Conservation (phyloP, 179 eudicot species). For the Sideroxylon spinosum region DNA sequence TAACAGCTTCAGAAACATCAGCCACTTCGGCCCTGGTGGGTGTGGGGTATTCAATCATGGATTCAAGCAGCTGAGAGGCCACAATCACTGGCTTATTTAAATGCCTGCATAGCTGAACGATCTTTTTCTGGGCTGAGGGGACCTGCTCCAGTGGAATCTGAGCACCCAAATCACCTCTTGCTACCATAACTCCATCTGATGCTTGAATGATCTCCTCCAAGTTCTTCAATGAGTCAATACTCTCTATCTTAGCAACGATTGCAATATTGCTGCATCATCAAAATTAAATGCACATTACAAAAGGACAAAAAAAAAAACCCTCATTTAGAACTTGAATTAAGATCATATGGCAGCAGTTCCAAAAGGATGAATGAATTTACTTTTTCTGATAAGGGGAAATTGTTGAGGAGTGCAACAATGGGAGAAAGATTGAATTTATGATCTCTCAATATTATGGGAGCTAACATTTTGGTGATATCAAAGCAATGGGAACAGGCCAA, state of each 20-base stretch:
- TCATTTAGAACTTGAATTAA: not conserved
- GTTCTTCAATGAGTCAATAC: conserved; percentile 72
- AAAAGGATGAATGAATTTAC: not conserved
- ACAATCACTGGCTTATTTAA: conserved; percentile 78
- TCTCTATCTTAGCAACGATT: conserved; percentile 82
- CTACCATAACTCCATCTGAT: conserved; percentile 92
- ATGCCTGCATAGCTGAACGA: conserved; percentile 71
- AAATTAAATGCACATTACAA: not conserved
- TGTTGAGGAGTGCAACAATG: not conserved
- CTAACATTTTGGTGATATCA: not conserved
- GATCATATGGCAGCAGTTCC: not conserved
- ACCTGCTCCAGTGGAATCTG: conserved; percentile 90
- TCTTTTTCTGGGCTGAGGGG: conserved; percentile 72
- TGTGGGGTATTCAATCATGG: conserved; percentile 89
- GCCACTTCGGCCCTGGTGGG: conserved; percentile 96
- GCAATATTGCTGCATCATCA: conserved; percentile 49
- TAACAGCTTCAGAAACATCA: conserved; percentile 91
- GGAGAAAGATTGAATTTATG: not conserved
- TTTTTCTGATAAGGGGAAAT: not conserved
- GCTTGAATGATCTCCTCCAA: conserved; percentile 74
- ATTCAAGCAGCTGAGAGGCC: conserved; percentile 83
- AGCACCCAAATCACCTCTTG: conserved; percentile 93
- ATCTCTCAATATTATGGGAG: not conserved
- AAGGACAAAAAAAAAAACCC: no score
- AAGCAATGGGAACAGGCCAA: not conserved